Percentiles rank a stretch among this genome's conserved stretches.
phyloP scores from a whole-genome alignment of 768 basidiomycete species.

The Russula earlei region DNA sequence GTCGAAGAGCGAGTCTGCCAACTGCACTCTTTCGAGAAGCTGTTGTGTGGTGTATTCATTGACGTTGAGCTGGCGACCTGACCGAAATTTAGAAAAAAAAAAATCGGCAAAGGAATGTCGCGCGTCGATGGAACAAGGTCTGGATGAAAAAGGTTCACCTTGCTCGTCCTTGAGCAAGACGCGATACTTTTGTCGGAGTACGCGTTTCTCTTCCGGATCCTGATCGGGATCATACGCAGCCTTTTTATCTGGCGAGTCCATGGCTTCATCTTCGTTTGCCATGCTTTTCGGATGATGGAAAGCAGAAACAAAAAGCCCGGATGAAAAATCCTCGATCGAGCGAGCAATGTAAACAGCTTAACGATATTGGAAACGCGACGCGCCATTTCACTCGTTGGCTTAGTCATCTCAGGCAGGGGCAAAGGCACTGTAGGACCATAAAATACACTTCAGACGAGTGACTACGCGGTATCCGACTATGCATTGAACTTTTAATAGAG shows the following conservation, averaged over 20 bases:
- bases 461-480: constrained; percentile 14
- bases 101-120: not conserved
- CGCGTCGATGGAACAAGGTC: not conserved
- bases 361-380: not conserved
- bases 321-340: no score
- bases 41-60: constrained; percentile 49
- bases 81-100: not conserved
- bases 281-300: no score
- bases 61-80: constrained; percentile 36
- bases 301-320: no score
- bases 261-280: constrained; percentile 13
- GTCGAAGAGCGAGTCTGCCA: constrained; percentile 52
- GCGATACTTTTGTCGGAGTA: constrained; percentile 65
- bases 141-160: not conserved
- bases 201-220: constrained; percentile 69
- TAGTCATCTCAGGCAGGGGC: constrained; percentile 7
- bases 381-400: not conserved
- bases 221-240: constrained; percentile 76
- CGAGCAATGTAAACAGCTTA: no score
- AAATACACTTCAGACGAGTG: constrained; percentile 13
- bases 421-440: not conserved
- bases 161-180: constrained; percentile 39
- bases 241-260: constrained; percentile 17
- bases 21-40: constrained; percentile 44
- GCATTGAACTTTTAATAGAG: constrained; percentile 20